These are phyloP conservation scores for Salix purpurea DNA, from an alignment of 345 rosid species.

Conservation along the genomic window DNA sequence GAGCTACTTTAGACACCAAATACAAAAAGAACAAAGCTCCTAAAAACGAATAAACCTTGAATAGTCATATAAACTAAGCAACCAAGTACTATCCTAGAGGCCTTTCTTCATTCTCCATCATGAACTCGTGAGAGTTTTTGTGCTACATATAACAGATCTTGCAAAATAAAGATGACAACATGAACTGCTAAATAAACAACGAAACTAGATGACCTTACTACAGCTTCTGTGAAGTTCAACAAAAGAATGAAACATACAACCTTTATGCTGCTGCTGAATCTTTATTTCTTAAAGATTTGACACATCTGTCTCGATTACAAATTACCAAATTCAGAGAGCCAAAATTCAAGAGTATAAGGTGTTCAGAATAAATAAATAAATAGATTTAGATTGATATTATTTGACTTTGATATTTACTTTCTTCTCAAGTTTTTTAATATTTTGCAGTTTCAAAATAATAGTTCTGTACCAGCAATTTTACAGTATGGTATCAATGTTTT, in stretches of 20 bases:
- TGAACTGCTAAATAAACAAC: not conserved
- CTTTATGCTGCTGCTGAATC: not conserved
- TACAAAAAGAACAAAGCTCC: not conserved
- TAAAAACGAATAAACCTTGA: not conserved
- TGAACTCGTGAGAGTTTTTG: not conserved
- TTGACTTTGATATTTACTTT: not conserved
- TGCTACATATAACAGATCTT: not conserved
- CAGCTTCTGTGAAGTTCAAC: not conserved
- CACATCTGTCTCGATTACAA: too few species aligned
- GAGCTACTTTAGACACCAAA: not conserved
- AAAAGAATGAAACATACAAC: not conserved
- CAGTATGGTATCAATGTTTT: not conserved
- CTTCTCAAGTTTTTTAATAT: not conserved
- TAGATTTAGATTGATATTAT: not conserved
- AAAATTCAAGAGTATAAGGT: too few species aligned
- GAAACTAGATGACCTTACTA: not conserved
- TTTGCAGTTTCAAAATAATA: not conserved
- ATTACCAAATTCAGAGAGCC: too few species aligned
- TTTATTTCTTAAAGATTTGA: not conserved
- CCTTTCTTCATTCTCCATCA: not conserved
- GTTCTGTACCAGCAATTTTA: not conserved
- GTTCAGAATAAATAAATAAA: too few species aligned
- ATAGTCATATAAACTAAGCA: not conserved
- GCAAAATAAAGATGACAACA: not conserved
- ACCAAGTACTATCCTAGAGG: not conserved